Percentiles rank a stretch among this genome's conserved stretches.
phyloP scores from a whole-genome alignment of 257 asterid genomes.

The Rubia yunnanensis region DNA sequence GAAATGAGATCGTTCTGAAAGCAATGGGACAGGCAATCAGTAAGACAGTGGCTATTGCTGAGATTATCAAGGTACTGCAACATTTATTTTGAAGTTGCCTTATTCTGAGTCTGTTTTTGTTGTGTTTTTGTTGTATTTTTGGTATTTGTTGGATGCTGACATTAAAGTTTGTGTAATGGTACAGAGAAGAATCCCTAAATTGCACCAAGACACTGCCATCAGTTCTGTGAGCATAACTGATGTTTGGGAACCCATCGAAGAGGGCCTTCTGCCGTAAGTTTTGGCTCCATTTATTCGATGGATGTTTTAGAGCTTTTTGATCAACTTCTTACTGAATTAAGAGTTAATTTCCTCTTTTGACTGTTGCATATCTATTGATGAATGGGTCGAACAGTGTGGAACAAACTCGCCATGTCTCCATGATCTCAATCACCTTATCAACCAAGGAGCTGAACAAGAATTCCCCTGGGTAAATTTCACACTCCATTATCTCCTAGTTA shows the following conservation, averaged over 20 bases:
- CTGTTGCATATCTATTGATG: background rate
- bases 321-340: background rate
- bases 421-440: conserved; percentile 87
- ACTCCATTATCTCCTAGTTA: background rate
- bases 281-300: conserved; percentile 7
- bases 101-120: background rate
- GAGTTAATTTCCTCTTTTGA: background rate
- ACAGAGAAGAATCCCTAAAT: conserved; percentile 71
- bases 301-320: background rate
- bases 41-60: conserved; percentile 81
- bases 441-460: conserved; percentile 70
- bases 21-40: conserved; percentile 97
- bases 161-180: conserved; percentile 1
- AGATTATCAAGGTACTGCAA: conserved; percentile 61
- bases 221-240: conserved; percentile 88
- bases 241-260: conserved; percentile 95
- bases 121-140: conserved; percentile 5
- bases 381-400: conserved; percentile 60
- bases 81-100: background rate
- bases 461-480: conserved; percentile 65
- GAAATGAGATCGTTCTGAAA: conserved; percentile 75
- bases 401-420: conserved; percentile 95
- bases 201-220: conserved; percentile 85
- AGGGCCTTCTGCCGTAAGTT: conserved; percentile 90
- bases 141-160: background rate